Percentiles rank a stretch among this genome's conserved stretches.
Conservation (phyloP, 805 yeast species). For the Candida dajiaensis region DNA sequence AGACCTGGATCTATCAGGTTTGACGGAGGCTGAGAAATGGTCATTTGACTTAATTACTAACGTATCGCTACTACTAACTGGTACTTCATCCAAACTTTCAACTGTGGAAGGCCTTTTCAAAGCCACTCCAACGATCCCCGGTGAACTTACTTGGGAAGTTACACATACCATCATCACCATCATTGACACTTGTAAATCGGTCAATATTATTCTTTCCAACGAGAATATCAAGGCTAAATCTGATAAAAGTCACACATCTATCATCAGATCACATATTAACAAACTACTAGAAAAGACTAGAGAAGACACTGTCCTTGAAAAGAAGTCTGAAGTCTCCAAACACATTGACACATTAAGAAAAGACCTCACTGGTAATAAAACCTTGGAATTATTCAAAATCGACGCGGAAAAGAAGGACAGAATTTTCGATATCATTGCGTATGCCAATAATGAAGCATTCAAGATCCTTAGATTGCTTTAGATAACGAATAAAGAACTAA, state of each 20-base stretch:
- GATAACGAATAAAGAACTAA: not conserved
- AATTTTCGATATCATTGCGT: slow-evolving; percentile 13
- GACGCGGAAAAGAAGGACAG: slow-evolving; percentile 3
- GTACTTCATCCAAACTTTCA: not conserved
- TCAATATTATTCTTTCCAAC: slow-evolving; percentile 11
- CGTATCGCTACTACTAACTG: slow-evolving; percentile 7
- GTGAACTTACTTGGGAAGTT: slow-evolving; percentile 14
- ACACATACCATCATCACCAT: slow-evolving; percentile 13
- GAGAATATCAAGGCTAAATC: slow-evolving; percentile 1
- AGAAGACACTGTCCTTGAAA: slow-evolving; percentile 12
- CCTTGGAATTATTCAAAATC: slow-evolving; percentile 12
- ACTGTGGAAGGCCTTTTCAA: slow-evolving; percentile 2
- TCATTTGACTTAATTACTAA: slow-evolving; percentile 9
- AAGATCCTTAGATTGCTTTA: slow-evolving; percentile 16
- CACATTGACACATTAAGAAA: not conserved
- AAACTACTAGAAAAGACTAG: slow-evolving; percentile 11
- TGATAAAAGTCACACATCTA: slow-evolving; percentile 5
- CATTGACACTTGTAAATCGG: slow-evolving; percentile 16
- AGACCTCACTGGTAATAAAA: slow-evolving; percentile 1
- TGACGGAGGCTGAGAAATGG: slow-evolving; percentile 20
- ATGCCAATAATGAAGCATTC: slow-evolving; percentile 18
- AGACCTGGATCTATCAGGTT: slow-evolving; percentile 4
- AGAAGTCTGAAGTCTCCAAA: slow-evolving; percentile 3
- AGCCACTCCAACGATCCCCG: slow-evolving; percentile 10
- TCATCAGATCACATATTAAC: slow-evolving; percentile 16